These are phyloP conservation scores for Oryza glaberrima DNA, from an alignment of 176 grass and related monocot genomes.

Conservation along the genomic window DNA sequence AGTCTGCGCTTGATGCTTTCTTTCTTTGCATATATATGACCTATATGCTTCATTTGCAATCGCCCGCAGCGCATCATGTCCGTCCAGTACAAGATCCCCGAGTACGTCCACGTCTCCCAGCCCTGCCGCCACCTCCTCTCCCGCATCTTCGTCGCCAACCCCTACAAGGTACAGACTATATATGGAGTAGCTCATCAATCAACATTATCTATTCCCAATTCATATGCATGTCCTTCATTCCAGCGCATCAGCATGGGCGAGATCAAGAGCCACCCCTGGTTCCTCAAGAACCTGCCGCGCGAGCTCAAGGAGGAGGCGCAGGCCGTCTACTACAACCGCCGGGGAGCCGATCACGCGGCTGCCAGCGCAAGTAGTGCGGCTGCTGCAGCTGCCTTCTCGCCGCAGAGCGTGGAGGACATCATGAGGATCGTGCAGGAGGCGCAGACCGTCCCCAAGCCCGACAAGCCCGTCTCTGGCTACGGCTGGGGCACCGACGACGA, in stretches of 20 bases:
- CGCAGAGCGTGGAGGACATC: constrained; percentile 81
- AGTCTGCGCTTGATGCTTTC: too few species aligned
- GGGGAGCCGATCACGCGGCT: background rate
- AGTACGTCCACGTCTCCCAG: constrained; percentile 82
- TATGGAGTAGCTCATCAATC: too few species aligned
- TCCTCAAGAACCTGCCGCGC: constrained; percentile 76
- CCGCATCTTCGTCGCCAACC: constrained; percentile 75
- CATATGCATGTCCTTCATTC: background rate
- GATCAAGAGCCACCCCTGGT: constrained; percentile 88
- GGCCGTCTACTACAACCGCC: constrained; percentile 58
- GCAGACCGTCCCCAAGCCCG: constrained; percentile 50
- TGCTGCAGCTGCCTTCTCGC: constrained; percentile 35
- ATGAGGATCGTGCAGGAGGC: constrained; percentile 78
- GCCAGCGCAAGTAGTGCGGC: background rate
- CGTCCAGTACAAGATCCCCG: constrained; percentile 77
- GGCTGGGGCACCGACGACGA: constrained; percentile 50
- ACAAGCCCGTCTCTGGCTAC: constrained; percentile 52
- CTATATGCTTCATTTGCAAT: too few species aligned
- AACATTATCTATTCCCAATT: too few species aligned
- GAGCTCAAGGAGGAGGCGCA: constrained; percentile 85
- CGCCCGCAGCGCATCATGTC: constrained; percentile 55
- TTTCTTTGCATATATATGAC: background rate
- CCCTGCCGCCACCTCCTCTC: constrained; percentile 80
- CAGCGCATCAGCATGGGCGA: constrained; percentile 79
- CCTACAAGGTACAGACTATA: constrained; percentile 35